Percentiles rank a stretch among this genome's conserved stretches.
These are phyloP conservation scores for Colletotrichum tabaci DNA, from an alignment of 2,329 filamentous ascomycete genomes.

Conservation along the genomic window DNA sequence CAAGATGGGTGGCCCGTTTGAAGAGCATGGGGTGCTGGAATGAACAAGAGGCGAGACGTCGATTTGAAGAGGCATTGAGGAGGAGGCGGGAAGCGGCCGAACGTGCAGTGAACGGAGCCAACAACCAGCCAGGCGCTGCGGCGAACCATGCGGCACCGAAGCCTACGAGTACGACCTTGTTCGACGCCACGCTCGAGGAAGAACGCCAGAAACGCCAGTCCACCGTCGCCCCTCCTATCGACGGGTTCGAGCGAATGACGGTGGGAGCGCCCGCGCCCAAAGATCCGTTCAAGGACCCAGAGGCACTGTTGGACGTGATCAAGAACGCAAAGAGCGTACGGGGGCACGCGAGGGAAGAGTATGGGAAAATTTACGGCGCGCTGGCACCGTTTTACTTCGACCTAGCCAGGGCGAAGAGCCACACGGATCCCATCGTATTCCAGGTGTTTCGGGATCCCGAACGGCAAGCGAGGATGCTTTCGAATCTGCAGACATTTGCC, in stretches of 20 bases:
- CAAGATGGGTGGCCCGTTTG: constrained; percentile 90
- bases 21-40: constrained; percentile 94
- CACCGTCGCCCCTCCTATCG: constrained; percentile 54
- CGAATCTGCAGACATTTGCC: constrained; percentile 84
- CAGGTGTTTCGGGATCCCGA: constrained; percentile 89
- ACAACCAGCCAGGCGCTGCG: constrained; percentile 42
- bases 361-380: constrained; percentile 90
- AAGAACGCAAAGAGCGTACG: constrained; percentile 82
- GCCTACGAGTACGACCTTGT: constrained; percentile 72
- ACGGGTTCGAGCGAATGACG: constrained; percentile 86
- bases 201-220: constrained; percentile 63
- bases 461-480: constrained; percentile 89
- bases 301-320: constrained; percentile 78
- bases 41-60: constrained; percentile 84
- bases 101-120: constrained; percentile 47
- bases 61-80: constrained; percentile 81
- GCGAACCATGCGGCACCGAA: constrained; percentile 44
- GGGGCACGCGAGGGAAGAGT: constrained; percentile 89
- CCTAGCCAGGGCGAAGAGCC: constrained; percentile 78
- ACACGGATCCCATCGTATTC: constrained; percentile 88
- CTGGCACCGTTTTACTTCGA: constrained; percentile 92
- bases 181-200: constrained; percentile 81
- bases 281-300: constrained; percentile 70
- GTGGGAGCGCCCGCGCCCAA: constrained; percentile 61
- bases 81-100: constrained; percentile 70